A percentile compares a stretch with the other conserved stretches of the same genome.
phyloP scores from a whole-genome alignment of 139 green algal genomes.

The Coelastrella sp. region DNA sequence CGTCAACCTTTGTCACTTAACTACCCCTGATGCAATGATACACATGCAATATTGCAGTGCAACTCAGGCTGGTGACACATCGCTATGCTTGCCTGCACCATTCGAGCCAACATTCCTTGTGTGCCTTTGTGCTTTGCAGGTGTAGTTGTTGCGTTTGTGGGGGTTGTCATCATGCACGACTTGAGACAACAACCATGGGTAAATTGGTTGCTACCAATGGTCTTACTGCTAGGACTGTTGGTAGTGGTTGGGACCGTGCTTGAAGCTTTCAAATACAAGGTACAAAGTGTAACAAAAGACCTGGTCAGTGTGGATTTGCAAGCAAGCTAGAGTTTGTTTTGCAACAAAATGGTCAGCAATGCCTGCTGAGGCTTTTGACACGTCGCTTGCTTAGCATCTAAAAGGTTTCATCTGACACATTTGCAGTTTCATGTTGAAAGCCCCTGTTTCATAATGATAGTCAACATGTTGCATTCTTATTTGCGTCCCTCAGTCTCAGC shows the following conservation, averaged over 20 bases:
- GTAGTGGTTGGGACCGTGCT: background rate
- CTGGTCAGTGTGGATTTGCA: background rate
- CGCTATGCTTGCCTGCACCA: background rate
- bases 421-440: no score
- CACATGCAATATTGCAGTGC: background rate
- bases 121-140: background rate
- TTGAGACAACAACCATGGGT: background rate
- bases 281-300: background rate
- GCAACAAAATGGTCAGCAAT: background rate
- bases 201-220: background rate
- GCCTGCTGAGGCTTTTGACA: no score
- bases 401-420: no score
- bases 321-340: background rate
- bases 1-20: no score
- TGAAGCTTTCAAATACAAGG: conserved; percentile 2
- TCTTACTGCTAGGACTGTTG: conserved; percentile 13
- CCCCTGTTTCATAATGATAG: no score
- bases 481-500: no score
- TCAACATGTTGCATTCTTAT: no score
- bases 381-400: no score
- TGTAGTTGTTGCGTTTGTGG: conserved; percentile 9
- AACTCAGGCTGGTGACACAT: background rate
- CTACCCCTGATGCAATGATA: background rate
- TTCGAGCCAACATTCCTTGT: background rate
- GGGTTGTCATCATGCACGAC: conserved; percentile 21